Evolutionary conservation across 805 yeast species (phyloP).

Genomic region (Blastobotrys attinorum): DNA sequence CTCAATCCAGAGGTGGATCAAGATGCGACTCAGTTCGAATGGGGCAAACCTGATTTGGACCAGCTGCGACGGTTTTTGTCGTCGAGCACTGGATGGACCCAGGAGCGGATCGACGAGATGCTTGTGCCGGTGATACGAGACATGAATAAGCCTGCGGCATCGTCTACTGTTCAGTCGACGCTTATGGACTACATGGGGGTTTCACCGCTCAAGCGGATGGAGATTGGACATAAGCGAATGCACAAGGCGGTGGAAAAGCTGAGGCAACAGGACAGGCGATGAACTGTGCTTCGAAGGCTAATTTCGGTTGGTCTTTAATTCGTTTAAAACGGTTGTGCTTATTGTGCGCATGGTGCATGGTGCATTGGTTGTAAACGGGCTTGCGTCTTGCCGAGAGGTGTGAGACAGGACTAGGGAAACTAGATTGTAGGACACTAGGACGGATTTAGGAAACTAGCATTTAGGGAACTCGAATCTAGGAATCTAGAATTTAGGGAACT

Average conservation of each 20-base stretch:
- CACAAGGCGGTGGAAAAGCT: slow-evolving; percentile 14
- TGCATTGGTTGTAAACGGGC: no score
- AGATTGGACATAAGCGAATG: slow-evolving; percentile 22
- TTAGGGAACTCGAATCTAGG: no score
- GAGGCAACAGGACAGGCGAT: background rate
- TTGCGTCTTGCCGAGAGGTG: no score
- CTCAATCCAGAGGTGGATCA: slow-evolving; percentile 73
- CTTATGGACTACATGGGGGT: slow-evolving; percentile 19
- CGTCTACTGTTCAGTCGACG: slow-evolving; percentile 12
- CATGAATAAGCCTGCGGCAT: slow-evolving; percentile 39
- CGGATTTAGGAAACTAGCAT: no score
- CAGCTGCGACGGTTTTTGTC: slow-evolving; percentile 62
- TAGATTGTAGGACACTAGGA: no score
- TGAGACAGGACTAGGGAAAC: no score
- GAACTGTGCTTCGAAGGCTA: background rate
- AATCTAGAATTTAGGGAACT: no score
- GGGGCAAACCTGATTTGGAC: slow-evolving; percentile 90
- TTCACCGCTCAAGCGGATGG: slow-evolving; percentile 19
- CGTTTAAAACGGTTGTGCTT: background rate
- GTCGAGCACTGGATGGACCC: slow-evolving; percentile 72
- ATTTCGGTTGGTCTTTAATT: background rate
- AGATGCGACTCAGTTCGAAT: slow-evolving; percentile 67
- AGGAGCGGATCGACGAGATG: slow-evolving; percentile 68
- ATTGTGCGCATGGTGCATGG: no score
- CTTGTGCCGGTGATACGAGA: slow-evolving; percentile 78